Base-by-base conservation (phyloP, 1,284 basidiomycete genomes). In the Irpex sp. region DNA sequence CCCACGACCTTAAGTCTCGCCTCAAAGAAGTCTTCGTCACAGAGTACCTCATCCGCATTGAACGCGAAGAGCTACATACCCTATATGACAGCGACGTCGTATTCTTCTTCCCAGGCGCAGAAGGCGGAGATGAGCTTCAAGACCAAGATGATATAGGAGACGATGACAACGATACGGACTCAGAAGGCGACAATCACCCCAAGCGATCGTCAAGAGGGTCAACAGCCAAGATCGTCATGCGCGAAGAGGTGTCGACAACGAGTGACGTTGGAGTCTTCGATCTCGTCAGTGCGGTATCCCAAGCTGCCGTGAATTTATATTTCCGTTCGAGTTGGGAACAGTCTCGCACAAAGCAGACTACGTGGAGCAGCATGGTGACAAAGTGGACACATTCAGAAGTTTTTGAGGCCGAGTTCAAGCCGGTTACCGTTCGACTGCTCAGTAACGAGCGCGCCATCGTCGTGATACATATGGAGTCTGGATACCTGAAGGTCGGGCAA, bases 241-340 rank as follows among this genome's bases (percentile, higher is more conserved):
- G 67, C 64, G 66, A 65, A 39, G 67, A 72, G 19, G 19, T 60
- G 67, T 67, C n/a, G 63, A 67, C 64, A 65, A 64, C 52, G 49
- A 66, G 66, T 51, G 63, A 67, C 60, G 68, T 69, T 65, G 59
- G 58, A 57, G 70, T 70, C 58, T 75, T 71, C 67, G 74, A 75
- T 63, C 65, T 72, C 58, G 64, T 74, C 64, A 65, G 63, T 39
- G 71, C 72, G 1, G 63, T 75, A 56, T 71, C 74, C 1, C 71
- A 74, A 57, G 64, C 64, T 3, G 68, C 72, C 2, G 67, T 74
- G 64, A 72, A 73, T 61, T 64, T 61, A 5, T 66, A 70, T 54
- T 72, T 72, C 68, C 58, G 64, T 39, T 56, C 61, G 5, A 61
- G 71, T 19, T 70, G 67, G 65, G 49, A 51, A 19, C 19, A 16